Evolutionary conservation across 2,329 filamentous ascomycete genomes (phyloP).

Genomic region (Fusarium vanettenii): DNA sequence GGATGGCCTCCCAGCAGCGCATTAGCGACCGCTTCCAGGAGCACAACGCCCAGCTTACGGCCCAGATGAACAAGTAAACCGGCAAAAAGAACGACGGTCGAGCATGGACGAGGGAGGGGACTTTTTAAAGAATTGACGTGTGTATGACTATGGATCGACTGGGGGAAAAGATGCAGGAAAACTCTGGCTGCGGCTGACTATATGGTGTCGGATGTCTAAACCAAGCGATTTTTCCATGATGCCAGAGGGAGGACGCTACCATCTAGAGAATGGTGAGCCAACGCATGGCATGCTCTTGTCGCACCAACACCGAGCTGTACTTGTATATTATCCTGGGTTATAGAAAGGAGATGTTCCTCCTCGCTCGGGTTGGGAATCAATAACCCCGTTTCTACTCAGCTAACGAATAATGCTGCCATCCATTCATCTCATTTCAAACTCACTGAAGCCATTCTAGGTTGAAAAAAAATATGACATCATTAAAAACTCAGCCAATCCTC

Average conservation of each 20-base stretch:
- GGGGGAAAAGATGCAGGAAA: not conserved
- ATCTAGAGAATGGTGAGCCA: conserved; percentile 18
- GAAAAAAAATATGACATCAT: conserved; percentile 5
- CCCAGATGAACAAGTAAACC: conserved; percentile 60
- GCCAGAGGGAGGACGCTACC: conserved; percentile 10
- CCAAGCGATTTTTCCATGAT: conserved; percentile 9
- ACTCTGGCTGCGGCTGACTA: not conserved
- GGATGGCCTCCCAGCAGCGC: conserved; percentile 90
- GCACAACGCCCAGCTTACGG: conserved; percentile 71
- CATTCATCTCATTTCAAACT: not conserved
- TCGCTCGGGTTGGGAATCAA: conserved; percentile 13
- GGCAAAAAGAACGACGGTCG: not conserved
- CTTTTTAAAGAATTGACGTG: conserved; percentile 6
- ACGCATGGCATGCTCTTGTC: conserved; percentile 25
- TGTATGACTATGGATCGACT: conserved; percentile 38
- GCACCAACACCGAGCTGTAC: conserved; percentile 32
- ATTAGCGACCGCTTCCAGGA: conserved; percentile 90
- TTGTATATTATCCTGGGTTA: conserved; percentile 40
- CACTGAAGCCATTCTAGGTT: not conserved
- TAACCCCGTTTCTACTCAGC: conserved; percentile 25
- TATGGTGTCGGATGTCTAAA: conserved; percentile 22
- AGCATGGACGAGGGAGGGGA: not conserved
- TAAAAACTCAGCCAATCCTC: not conserved
- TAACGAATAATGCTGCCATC: not conserved
- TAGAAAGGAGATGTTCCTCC: conserved; percentile 20